phyloP scores from a whole-genome alignment of 2,329 filamentous ascomycete species.

The Calonectria henricotiae region DNA sequence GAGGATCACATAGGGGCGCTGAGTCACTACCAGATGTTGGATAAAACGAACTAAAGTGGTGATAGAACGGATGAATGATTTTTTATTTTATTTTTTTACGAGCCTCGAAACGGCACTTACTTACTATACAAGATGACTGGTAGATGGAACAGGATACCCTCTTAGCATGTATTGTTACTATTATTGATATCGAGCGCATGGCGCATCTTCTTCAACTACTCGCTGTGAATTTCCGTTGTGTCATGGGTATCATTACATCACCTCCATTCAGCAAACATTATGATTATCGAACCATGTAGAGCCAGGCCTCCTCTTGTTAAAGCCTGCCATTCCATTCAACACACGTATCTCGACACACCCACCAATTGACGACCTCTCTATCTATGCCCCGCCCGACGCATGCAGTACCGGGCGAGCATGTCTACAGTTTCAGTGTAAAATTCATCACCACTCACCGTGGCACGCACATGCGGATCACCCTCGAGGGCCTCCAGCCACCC shows the following conservation, averaged over 20 bases:
- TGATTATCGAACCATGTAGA: background rate
- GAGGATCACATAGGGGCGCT: slow-evolving; percentile 47
- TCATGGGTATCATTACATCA: slow-evolving; percentile 23
- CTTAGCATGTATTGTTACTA: slow-evolving; percentile 23
- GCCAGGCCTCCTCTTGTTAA: background rate
- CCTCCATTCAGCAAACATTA: background rate
- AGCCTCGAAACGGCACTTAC: slow-evolving; percentile 19
- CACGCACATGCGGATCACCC: slow-evolving; percentile 73
- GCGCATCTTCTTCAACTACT: background rate
- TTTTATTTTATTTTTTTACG: slow-evolving; percentile 20
- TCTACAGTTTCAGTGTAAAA: slow-evolving; percentile 72
- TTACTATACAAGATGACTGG: slow-evolving; percentile 32
- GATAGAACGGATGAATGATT: slow-evolving; percentile 4
- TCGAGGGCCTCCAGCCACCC: slow-evolving; percentile 82
- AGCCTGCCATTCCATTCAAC: background rate
- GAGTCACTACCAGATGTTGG: slow-evolving; percentile 47
- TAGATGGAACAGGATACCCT: slow-evolving; percentile 37
- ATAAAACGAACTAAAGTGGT: slow-evolving; percentile 26
- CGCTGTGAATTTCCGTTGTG: background rate
- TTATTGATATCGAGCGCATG: background rate
- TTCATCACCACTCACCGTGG: slow-evolving; percentile 77
- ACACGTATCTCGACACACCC: background rate
- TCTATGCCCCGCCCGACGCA: background rate
- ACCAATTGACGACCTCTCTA: background rate
- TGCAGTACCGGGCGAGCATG: slow-evolving; percentile 59